These are phyloP conservation scores for Hymenoscyphus repandus DNA, from an alignment of 2,329 filamentous ascomycete species.

Conservation along the genomic window DNA sequence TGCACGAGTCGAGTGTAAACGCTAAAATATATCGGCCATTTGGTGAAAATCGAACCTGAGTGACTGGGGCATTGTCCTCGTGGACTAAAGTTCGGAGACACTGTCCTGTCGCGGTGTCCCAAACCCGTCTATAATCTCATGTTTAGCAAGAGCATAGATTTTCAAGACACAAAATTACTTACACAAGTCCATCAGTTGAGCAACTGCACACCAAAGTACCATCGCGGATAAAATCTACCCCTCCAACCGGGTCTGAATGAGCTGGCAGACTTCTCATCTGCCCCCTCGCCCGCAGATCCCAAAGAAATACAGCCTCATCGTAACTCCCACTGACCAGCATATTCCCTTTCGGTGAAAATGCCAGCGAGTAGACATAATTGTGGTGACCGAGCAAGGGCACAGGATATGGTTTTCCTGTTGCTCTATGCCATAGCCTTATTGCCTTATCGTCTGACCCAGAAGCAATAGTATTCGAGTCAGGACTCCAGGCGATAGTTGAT, in stretches of 20 bases:
- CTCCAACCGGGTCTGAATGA: conserved; percentile 89
- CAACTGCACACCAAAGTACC: conserved; percentile 90
- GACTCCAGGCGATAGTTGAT: conserved; percentile 89
- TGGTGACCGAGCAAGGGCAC: conserved; percentile 75
- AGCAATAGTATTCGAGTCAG: conserved; percentile 80
- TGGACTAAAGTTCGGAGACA: conserved; percentile 92
- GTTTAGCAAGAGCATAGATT: conserved; percentile 3
- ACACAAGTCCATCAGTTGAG: conserved; percentile 85
- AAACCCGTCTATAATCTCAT: conserved; percentile 61
- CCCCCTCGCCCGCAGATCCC: conserved; percentile 85
- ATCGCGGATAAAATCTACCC: conserved; percentile 88
- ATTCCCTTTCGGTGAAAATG: conserved; percentile 97
- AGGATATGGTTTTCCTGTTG: conserved; percentile 51
- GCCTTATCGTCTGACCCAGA: conserved; percentile 95
- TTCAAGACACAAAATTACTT: conserved; percentile 30
- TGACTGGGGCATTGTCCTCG: conserved; percentile 89
- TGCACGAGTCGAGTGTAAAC: conserved; percentile 83
- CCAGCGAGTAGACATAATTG: conserved; percentile 91
- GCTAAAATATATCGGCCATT: conserved; percentile 92
- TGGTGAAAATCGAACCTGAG: conserved; percentile 84
- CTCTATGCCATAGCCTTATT: conserved; percentile 84
- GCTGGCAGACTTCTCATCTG: conserved; percentile 89
- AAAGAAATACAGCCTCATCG: conserved; percentile 94
- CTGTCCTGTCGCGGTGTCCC: conserved; percentile 93
- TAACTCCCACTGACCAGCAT: conserved; percentile 94